Evolutionary conservation across 2,329 filamentous ascomycete genomes (phyloP).

Genomic region (Claviceps fusiformis): DNA sequence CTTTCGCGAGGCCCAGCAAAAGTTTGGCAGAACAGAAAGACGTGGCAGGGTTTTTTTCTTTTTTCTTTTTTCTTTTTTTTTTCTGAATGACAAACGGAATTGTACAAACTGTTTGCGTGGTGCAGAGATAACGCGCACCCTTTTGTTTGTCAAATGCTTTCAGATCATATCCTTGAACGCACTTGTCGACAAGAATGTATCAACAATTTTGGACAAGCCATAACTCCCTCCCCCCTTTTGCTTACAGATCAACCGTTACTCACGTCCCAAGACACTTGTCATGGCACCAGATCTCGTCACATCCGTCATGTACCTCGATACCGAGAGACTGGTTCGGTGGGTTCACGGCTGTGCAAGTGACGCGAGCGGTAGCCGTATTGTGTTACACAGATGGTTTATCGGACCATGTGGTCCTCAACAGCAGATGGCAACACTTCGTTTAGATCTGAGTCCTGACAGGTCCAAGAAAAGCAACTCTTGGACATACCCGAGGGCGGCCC

Average conservation of each 20-base stretch:
- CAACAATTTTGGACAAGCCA: no score
- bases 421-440: neutral
- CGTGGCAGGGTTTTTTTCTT: no score
- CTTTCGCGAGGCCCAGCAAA: no score
- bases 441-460: no score
- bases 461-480: neutral
- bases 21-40: no score
- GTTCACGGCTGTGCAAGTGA: neutral
- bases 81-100: no score
- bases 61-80: no score
- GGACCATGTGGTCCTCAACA: neutral
- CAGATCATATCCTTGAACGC: no score
- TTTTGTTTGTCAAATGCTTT: no score
- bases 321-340: constrained; percentile 3
- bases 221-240: neutral
- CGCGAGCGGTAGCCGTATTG: neutral
- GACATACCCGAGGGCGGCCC: neutral
- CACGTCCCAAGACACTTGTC: neutral
- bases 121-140: no score
- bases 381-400: neutral
- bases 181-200: no score
- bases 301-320: neutral
- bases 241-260: neutral
- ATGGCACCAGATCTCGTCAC: constrained; percentile 1
- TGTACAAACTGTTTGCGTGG: no score